Evolutionary conservation across 495 filamentous ascomycete species (phyloP).

Genomic region (Penicillium salamii): DNA sequence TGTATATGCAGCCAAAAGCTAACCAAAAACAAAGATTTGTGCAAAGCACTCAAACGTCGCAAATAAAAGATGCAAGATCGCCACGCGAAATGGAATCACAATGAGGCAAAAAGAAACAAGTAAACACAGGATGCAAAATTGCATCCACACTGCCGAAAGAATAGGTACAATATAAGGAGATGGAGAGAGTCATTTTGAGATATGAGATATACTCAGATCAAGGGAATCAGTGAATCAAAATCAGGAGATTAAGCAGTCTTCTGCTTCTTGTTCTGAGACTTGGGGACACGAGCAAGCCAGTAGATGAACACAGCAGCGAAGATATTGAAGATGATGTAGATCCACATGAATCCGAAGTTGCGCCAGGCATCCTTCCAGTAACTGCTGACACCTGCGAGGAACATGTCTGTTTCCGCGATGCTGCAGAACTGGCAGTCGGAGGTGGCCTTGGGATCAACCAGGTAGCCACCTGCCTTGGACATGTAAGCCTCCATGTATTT

Average conservation of each 20-base stretch:
- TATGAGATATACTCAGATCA: not conserved
- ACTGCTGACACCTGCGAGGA: conserved; percentile 48
- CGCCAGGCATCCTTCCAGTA: conserved; percentile 64
- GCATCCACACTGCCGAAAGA: not conserved
- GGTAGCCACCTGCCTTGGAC: conserved; percentile 45
- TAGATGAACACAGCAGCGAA: conserved; percentile 66
- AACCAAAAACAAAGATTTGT: not conserved
- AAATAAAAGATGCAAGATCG: not conserved
- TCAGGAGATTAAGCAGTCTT: conserved; percentile 12
- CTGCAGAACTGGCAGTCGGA: conserved; percentile 62
- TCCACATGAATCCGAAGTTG: conserved; percentile 66
- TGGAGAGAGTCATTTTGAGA: not conserved
- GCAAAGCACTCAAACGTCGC: not conserved
- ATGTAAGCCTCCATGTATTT: conserved; percentile 57
- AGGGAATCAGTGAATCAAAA: not conserved
- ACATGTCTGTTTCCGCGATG: conserved; percentile 58
- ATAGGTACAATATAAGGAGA: conserved; percentile 3
- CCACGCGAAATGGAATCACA: not conserved
- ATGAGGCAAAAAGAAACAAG: conserved; percentile 2
- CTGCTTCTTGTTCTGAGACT: conserved; percentile 43
- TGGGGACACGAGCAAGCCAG: conserved; percentile 76
- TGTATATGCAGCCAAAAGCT: not conserved
- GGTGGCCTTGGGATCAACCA: conserved; percentile 49
- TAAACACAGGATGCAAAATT: not conserved
- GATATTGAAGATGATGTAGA: conserved; percentile 72